Evolutionary conservation across 768 basidiomycete species (phyloP).

Genomic region (Phylloporus sp.): DNA sequence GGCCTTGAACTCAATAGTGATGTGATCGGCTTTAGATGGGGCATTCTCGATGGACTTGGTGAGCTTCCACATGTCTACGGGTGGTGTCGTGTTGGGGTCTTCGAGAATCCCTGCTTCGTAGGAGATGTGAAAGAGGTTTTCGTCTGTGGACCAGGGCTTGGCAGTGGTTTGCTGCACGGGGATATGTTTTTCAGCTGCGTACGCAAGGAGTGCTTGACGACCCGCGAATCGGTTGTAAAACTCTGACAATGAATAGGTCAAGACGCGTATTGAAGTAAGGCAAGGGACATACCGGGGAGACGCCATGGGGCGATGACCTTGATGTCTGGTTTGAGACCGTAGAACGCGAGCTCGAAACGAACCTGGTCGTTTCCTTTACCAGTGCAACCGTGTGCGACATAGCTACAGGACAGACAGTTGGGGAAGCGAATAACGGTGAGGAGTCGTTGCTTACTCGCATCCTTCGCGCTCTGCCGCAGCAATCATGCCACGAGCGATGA

Average conservation of each 20-base stretch:
- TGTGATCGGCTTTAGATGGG: conserved; percentile 70
- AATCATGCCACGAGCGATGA: conserved; percentile 99
- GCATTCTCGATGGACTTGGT: conserved; percentile 81
- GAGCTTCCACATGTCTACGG: conserved; percentile 98
- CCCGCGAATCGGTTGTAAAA: conserved; percentile 99
- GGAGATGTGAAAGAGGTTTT: conserved; percentile 99
- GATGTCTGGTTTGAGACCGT: conserved; percentile 97
- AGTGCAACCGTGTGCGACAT: conserved; percentile 96
- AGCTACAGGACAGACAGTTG: conserved; percentile 44
- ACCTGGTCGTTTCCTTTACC: conserved; percentile 99
- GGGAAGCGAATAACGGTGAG: not conserved
- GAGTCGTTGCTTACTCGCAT: conserved; percentile 74
- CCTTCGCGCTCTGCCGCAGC: conserved; percentile 83
- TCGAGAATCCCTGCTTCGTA: conserved; percentile 99
- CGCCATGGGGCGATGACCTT: conserved; percentile 99
- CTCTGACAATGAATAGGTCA: conserved; percentile 41
- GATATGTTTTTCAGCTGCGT: conserved; percentile 82
- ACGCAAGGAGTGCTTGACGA: conserved; percentile 87
- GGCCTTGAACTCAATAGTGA: conserved; percentile 79
- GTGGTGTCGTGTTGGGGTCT: conserved; percentile 92
- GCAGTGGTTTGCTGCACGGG: conserved; percentile 93
- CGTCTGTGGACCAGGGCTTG: conserved; percentile 99
- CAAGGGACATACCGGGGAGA: conserved; percentile 61
- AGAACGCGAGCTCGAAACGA: conserved; percentile 98
- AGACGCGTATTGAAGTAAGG: not conserved